Percentiles rank a stretch among this genome's conserved stretches.
phyloP scores from a whole-genome alignment of 2,329 filamentous ascomycete species.

The Lanzia echinophila region DNA sequence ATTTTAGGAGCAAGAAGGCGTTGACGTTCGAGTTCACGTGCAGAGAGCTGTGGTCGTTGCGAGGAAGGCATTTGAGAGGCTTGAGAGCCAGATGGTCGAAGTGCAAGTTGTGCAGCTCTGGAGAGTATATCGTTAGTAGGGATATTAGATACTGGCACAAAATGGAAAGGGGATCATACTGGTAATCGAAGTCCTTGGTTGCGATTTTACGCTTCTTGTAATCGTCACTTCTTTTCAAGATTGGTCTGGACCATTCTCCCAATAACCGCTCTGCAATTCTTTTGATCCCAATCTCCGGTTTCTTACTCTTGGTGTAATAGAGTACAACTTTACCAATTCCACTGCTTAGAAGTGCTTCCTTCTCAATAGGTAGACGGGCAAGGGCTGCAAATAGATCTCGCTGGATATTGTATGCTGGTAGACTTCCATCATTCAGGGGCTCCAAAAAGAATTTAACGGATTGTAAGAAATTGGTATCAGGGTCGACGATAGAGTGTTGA shows the following conservation, averaged over 20 bases:
- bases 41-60: constrained; percentile 23
- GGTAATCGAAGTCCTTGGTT: constrained; percentile 56
- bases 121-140: constrained; percentile 10
- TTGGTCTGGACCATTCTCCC: constrained; percentile 91
- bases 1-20: constrained; percentile 50
- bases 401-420: constrained; percentile 96
- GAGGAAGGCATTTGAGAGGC: constrained; percentile 24
- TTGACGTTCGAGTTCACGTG: constrained; percentile 44
- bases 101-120: constrained; percentile 30
- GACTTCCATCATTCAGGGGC: constrained; percentile 84
- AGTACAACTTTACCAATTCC: constrained; percentile 94
- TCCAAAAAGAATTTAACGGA: constrained; percentile 97
- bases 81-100: constrained; percentile 27
- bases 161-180: constrained; percentile 39
- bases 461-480: constrained; percentile 90
- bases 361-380: constrained; percentile 75
- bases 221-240: constrained; percentile 88
- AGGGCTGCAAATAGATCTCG: constrained; percentile 84
- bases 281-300: constrained; percentile 82
- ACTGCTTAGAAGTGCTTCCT: constrained; percentile 81
- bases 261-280: constrained; percentile 87
- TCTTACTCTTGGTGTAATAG: constrained; percentile 95
- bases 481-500: constrained; percentile 78
- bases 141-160: not conserved
- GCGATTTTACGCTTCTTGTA: constrained; percentile 76